These are phyloP conservation scores for Talaromyces thailandensis DNA, from an alignment of 495 filamentous ascomycete species.

Conservation along the genomic window DNA sequence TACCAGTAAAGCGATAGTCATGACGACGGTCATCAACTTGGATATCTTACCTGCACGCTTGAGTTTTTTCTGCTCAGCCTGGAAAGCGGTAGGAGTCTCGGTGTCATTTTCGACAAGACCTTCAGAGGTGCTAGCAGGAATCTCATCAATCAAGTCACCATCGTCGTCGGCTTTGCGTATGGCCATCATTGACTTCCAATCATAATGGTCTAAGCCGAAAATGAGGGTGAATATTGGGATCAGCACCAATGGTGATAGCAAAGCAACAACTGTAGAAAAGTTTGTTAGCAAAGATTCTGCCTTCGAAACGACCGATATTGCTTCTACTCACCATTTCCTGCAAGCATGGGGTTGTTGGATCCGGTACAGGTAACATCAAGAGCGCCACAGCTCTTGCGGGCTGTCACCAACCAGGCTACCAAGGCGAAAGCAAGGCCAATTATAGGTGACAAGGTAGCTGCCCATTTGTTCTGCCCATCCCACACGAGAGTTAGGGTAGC, in stretches of 20 bases:
- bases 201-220: constrained; percentile 72
- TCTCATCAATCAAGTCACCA: too few species aligned
- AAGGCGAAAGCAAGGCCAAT: constrained; percentile 68
- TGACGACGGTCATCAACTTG: constrained; percentile 60
- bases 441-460: constrained; percentile 61
- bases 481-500: constrained; percentile 75
- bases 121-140: constrained; percentile 55
- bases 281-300: too few species aligned
- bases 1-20: constrained; percentile 70
- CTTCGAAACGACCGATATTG: too few species aligned
- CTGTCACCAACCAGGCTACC: constrained; percentile 85
- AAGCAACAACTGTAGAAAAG: too few species aligned
- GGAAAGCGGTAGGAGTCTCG: constrained; percentile 38
- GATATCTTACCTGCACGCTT: constrained; percentile 67
- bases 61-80: constrained; percentile 50
- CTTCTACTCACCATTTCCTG: too few species aligned
- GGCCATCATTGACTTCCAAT: constrained; percentile 77
- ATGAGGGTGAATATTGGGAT: constrained; percentile 68
- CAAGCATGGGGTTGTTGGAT: constrained; percentile 80
- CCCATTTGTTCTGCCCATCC: constrained; percentile 79
- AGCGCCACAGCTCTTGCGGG: constrained; percentile 65
- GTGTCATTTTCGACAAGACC: constrained; percentile 44
- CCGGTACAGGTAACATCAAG: constrained; percentile 70
- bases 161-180: constrained; percentile 82
- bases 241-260: constrained; percentile 74